phyloP scores from a whole-genome alignment of 2,329 filamentous ascomycete genomes.

The Curvularia verruculosa region DNA sequence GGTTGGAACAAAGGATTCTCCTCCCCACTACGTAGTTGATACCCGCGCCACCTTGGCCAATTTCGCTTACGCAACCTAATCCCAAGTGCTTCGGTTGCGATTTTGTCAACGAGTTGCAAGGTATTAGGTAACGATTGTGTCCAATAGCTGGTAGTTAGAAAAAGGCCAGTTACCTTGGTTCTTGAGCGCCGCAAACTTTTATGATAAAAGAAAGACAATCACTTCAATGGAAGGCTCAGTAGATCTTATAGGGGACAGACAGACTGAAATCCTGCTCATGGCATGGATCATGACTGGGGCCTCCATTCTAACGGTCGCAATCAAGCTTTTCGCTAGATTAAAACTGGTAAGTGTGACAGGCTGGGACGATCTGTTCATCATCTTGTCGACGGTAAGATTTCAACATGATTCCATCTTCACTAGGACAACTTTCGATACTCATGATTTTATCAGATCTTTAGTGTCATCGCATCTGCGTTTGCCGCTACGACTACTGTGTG shows the following conservation, averaged over 20 bases:
- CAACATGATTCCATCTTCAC: no score
- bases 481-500: no score
- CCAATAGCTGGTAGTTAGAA: neutral
- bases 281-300: constrained; percentile 17
- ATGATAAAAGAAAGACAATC: neutral
- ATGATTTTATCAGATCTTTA: constrained; percentile 3
- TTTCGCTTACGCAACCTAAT: neutral
- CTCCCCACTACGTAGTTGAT: no score
- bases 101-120: no score
- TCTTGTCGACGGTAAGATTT: constrained; percentile 12
- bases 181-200: no score
- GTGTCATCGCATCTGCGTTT: constrained; percentile 12
- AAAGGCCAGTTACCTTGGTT: neutral
- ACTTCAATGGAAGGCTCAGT: neutral
- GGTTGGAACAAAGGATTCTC: no score
- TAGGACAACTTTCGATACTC: neutral
- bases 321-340: constrained; percentile 14
- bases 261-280: constrained; percentile 11
- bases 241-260: constrained; percentile 3
- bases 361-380: constrained; percentile 19
- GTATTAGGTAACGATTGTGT: no score
- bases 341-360: constrained; percentile 10
- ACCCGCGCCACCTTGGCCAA: neutral
- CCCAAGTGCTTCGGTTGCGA: no score
- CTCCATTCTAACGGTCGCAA: constrained; percentile 4